These are phyloP conservation scores for Lentinula sp. DNA, from an alignment of 768 basidiomycete genomes.

Conservation along the genomic window DNA sequence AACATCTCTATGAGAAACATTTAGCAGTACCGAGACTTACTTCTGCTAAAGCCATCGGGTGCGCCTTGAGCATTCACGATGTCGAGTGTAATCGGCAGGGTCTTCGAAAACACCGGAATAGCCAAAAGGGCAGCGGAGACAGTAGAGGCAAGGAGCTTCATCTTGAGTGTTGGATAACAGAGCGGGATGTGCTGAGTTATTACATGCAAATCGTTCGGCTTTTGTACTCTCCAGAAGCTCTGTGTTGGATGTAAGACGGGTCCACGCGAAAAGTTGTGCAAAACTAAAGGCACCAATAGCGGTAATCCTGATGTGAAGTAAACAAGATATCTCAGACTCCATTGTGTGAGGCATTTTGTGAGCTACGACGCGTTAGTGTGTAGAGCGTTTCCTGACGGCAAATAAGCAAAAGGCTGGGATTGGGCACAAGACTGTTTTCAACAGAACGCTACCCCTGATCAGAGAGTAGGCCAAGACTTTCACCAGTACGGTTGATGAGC, in stretches of 20 bases:
- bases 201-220: neutral
- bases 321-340: neutral
- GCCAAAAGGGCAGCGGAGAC: neutral
- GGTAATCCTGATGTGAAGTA: neutral
- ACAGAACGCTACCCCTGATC: neutral
- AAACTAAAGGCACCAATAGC: neutral
- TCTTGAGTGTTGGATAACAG: neutral
- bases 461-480: neutral
- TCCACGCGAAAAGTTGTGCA: neutral
- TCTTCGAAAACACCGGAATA: neutral
- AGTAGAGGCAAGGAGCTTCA: constrained; percentile 3
- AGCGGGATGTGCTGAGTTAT: neutral
- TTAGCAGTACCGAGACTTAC: constrained; percentile 10
- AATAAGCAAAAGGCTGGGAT: neutral
- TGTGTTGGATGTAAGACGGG: neutral
- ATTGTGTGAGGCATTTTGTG: neutral
- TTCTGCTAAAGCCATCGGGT: constrained; percentile 34
- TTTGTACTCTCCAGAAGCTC: neutral
- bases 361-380: neutral
- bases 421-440: neutral
- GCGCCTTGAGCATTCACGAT: constrained; percentile 32
- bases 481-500: neutral
- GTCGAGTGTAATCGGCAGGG: constrained; percentile 27
- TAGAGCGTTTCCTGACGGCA: neutral
- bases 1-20: neutral